Percentiles rank a stretch among this genome's conserved stretches.
These are phyloP conservation scores for Carallia pectinifolia DNA, from an alignment of 345 rosid genomes.

Conservation along the genomic window DNA sequence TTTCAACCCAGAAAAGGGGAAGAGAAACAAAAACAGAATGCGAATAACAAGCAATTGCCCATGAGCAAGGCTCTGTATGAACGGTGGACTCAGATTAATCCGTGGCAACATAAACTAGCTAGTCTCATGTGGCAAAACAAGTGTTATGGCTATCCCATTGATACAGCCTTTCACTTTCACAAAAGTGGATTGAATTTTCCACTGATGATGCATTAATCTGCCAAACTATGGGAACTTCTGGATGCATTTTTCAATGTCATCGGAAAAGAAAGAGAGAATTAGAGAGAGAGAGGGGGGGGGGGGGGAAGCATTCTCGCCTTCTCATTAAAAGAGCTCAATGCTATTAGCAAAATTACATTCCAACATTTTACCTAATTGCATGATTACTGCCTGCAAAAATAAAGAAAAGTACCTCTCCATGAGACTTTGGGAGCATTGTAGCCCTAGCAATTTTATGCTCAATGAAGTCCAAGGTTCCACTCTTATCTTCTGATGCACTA, in stretches of 20 bases:
- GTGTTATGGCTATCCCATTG: not conserved
- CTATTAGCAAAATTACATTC: not conserved
- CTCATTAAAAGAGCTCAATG: too few species aligned
- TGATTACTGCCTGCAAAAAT: not conserved
- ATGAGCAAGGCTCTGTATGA: not conserved
- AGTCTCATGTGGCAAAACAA: not conserved
- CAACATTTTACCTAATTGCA: not conserved
- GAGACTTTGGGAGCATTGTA: constrained; percentile 61
- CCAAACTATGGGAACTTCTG: too few species aligned
- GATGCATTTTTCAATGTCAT: too few species aligned
- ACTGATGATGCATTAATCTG: too few species aligned
- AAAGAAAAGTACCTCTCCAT: constrained; percentile 59
- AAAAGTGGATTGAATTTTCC: not conserved
- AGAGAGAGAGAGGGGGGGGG: too few species aligned
- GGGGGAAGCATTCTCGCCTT: too few species aligned
- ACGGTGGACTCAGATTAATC: not conserved
- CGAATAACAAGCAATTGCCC: not conserved
- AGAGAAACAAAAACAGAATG: not conserved
- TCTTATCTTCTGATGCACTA: constrained; percentile 62
- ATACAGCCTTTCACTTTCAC: not conserved
- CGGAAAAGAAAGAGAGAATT: too few species aligned
- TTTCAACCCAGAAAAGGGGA: not conserved
- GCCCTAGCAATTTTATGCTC: constrained; percentile 71
- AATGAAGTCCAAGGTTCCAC: constrained; percentile 50
- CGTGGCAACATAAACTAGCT: not conserved